Evolutionary conservation across 1,284 basidiomycete species (phyloP).

Genomic region (Phaffia rhodozyma): DNA sequence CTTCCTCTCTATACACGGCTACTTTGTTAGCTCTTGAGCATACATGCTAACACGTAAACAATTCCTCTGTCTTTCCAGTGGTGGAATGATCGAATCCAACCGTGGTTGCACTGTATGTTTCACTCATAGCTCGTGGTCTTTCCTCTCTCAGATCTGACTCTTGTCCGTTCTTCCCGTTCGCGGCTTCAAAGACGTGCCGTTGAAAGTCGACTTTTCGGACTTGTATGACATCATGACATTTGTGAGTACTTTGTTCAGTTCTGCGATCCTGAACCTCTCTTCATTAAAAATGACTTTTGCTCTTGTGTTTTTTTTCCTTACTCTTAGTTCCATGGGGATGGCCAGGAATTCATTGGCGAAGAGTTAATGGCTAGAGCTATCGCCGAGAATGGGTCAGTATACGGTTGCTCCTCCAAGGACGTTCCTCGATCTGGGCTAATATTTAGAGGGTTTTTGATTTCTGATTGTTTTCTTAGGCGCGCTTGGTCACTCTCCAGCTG

Average conservation of each 20-base stretch:
- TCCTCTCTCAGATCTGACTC: neutral
- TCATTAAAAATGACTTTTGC: neutral
- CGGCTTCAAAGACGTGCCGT: neutral
- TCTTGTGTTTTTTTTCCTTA: neutral
- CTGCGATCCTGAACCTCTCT: neutral
- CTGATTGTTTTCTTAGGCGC: neutral
- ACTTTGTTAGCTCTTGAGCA: neutral
- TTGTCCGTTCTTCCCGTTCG: too few relatives aligned
- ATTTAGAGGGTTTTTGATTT: neutral
- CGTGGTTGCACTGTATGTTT: constrained; percentile 3
- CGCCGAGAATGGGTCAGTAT: constrained; percentile 2
- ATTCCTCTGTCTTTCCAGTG: neutral
- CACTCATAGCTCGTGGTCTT: neutral
- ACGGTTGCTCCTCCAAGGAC: too few relatives aligned
- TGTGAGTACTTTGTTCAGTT: neutral
- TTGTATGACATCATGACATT: constrained; percentile 17
- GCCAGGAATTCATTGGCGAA: neutral
- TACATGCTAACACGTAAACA: neutral
- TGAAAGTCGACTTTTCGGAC: constrained; percentile 17
- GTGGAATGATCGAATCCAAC: constrained; percentile 16
- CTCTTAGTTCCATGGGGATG: constrained; percentile 13
- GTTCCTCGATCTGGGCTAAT: neutral
- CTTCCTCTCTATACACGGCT: neutral
- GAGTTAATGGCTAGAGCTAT: constrained; percentile 9
- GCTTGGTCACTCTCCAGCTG: constrained; percentile 7